Percentiles rank a stretch among this genome's conserved stretches.
These are phyloP conservation scores for Arbutus unedo DNA, from an alignment of 148 eudicot genomes.

Conservation along the genomic window DNA sequence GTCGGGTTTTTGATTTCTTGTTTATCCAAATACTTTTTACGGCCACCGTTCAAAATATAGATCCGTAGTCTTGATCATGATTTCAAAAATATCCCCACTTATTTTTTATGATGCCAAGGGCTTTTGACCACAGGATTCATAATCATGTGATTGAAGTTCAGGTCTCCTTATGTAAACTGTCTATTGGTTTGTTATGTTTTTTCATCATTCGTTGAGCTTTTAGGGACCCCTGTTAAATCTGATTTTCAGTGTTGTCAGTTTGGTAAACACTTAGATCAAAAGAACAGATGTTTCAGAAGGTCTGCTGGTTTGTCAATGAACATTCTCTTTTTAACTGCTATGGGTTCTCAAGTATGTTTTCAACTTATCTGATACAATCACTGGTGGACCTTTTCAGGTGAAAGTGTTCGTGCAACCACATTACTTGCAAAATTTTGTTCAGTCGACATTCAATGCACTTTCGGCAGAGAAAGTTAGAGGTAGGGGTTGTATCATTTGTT, in stretches of 20 bases:
- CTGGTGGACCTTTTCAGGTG: conserved; percentile 34
- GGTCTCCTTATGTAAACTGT: not conserved
- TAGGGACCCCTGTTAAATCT: not conserved
- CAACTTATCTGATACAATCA: not conserved
- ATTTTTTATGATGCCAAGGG: not conserved
- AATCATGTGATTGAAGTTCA: not conserved
- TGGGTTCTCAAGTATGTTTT: not conserved
- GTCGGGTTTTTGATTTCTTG: not conserved
- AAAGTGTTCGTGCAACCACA: conserved; percentile 82
- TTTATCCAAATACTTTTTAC: not conserved
- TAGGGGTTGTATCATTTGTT: conserved; percentile 9
- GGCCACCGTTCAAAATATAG: not conserved
- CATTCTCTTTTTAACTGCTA: conserved; percentile 9
- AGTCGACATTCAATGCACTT: conserved; percentile 85
- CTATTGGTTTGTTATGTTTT: not conserved
- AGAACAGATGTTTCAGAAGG: not conserved
- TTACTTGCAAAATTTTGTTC: conserved; percentile 90
- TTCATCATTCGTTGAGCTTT: not conserved
- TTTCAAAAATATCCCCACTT: not conserved
- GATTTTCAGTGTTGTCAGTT: not conserved
- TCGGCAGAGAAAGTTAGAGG: conserved; percentile 65
- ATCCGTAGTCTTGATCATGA: not conserved
- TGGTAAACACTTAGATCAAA: not conserved
- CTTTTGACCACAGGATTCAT: not conserved
- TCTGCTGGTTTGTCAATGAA: not conserved